Base-by-base conservation (phyloP, 208 protist genomes). In the Tritrichomonas foetus region DNA sequence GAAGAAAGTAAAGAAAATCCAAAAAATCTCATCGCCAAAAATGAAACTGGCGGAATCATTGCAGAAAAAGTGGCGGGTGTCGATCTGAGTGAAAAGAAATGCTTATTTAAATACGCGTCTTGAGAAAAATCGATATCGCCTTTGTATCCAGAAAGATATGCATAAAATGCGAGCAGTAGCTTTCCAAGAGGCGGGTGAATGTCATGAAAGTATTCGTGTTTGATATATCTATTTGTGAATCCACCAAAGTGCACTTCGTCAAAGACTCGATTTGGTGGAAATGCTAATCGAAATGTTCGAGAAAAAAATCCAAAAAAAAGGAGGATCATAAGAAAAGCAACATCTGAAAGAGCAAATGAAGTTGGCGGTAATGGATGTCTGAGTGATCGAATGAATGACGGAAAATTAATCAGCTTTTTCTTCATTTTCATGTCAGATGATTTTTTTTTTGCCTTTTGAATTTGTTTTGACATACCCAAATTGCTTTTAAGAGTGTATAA, bases 121-220 rank as follows among this genome's bases (percentile, higher is more conserved):
- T 14, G 9, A 27, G 33, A 0, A 16, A 39, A 39, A 8, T 8
- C 27, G 57, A 50, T 89, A 39, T 89, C 27, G 25, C 47, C 41
- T 57, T 89, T 13, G 13, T 39, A 47, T 44, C 44, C 47, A 44
- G 47, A 33, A 57, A 57, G 41, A 61, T 89, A 61, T 25, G 47
- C 78, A 8, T 57, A 39, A 16, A 53, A n/a, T 20, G 78, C 78
- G 9, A 89, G 27, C 39, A 89, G 44, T 39, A 89, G 27, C 39
- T 89, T 89, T 89, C 16, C 78, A 57, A 89, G 47, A 20, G 78
- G 78, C 33, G 78, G 78, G 27, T 89, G 78, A 33, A 89, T 50
- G 39, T 89, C 78, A 89, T 44, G 41, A n/a, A 89, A 89, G 22
- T 57, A 89, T 57, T 57, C 8, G 27, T 39, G 33, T 39, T 30